Evolutionary conservation across 2,329 filamentous ascomycete genomes (phyloP).

Genomic region (Diplodia seriata): DNA sequence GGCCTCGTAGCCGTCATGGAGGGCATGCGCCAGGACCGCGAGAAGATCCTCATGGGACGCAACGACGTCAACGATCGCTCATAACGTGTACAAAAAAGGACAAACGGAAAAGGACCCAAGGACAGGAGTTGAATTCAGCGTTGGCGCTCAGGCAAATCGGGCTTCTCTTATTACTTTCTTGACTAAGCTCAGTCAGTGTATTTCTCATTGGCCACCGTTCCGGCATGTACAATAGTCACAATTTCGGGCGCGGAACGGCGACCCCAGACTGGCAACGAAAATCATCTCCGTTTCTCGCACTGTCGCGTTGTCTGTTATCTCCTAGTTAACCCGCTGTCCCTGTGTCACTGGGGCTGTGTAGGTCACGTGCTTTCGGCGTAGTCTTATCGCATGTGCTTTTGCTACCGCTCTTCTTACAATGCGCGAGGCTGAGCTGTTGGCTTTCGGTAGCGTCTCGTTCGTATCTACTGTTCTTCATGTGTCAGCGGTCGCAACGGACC

Average conservation of each 20-base stretch:
- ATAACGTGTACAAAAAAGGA: constrained; percentile 7
- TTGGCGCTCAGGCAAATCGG: constrained; percentile 32
- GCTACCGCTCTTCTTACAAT: neutral
- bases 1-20: constrained; percentile 74
- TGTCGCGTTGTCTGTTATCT: neutral
- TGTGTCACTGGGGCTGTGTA: neutral
- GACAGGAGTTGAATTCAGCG: constrained; percentile 28
- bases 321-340: too few relatives aligned
- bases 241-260: neutral
- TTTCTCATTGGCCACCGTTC: constrained; percentile 22
- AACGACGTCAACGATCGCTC: constrained; percentile 25
- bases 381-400: too few relatives aligned
- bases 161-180: constrained; percentile 21
- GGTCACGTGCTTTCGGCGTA: constrained; percentile 2
- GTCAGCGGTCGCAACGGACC: constrained; percentile 7
- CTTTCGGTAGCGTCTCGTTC: neutral
- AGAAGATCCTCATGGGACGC: constrained; percentile 38
- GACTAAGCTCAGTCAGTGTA: constrained; percentile 31
- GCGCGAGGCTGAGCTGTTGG: neutral
- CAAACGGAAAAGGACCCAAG: constrained; percentile 13
- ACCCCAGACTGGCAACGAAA: constrained; percentile 11
- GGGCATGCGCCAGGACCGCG: constrained; percentile 70
- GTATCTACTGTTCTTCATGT: neutral
- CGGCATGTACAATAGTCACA: constrained; percentile 8
- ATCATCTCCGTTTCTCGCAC: constrained; percentile 24